A percentile compares a stretch with the other conserved stretches of the same genome.
Evolutionary conservation across 2,329 filamentous ascomycete species (phyloP).

Genomic region (Polychaeton citri): DNA sequence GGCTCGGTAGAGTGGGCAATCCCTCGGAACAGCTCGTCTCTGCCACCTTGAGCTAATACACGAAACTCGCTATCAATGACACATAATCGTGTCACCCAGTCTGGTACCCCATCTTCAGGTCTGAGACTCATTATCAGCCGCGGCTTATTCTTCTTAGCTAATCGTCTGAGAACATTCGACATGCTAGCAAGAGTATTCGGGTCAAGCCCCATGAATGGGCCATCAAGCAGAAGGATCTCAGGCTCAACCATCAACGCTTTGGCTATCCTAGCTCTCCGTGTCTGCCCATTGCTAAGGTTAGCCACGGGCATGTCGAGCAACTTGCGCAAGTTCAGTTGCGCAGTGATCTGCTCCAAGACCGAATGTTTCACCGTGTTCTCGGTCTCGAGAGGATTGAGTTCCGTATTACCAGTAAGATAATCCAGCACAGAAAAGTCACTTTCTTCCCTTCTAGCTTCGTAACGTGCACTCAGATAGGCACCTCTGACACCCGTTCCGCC

Average conservation of each 20-base stretch:
- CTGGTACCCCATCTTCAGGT: slow-evolving; percentile 74
- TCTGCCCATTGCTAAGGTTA: slow-evolving; percentile 90
- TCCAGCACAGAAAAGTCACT: slow-evolving; percentile 77
- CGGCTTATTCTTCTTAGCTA: slow-evolving; percentile 55
- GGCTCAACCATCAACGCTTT: slow-evolving; percentile 68
- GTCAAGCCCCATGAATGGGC: slow-evolving; percentile 93
- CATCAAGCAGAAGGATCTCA: slow-evolving; percentile 74
- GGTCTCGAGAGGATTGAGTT: slow-evolving; percentile 59
- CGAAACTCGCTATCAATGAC: slow-evolving; percentile 56
- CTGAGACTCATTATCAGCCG: slow-evolving; percentile 64
- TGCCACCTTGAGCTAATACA: slow-evolving; percentile 52
- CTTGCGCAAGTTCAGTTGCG: slow-evolving; percentile 53
- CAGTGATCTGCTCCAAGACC: slow-evolving; percentile 49
- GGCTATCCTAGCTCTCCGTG: slow-evolving; percentile 72
- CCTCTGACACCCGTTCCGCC: slow-evolving; percentile 48
- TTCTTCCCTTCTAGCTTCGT: slow-evolving; percentile 74
- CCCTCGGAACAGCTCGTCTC: slow-evolving; percentile 45
- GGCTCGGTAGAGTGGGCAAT: slow-evolving; percentile 7
- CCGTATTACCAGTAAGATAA: slow-evolving; percentile 69
- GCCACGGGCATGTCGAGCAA: slow-evolving; percentile 71
- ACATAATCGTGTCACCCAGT: slow-evolving; percentile 79
- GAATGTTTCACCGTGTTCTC: slow-evolving; percentile 29
- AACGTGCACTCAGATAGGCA: slow-evolving; percentile 76
- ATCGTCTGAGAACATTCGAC: slow-evolving; percentile 53
- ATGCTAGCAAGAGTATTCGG: slow-evolving; percentile 63